Evolutionary conservation across 2,329 filamentous ascomycete genomes (phyloP), one percentile per base, ranked within the genome.

Genomic region (Diplodia scrobiculata): DNA sequence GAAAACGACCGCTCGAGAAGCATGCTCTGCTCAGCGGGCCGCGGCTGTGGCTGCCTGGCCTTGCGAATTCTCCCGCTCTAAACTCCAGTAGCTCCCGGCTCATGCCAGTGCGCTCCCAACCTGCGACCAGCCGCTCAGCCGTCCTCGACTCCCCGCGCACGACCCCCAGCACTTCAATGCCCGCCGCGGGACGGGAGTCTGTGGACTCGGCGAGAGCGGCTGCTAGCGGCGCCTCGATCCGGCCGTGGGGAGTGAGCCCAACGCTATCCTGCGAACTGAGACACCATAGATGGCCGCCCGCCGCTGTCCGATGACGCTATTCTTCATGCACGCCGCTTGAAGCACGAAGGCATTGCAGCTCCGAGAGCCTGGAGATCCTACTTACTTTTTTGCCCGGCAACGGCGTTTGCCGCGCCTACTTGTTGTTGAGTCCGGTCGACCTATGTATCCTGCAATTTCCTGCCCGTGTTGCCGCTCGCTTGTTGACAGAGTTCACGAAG

Each of bases 41-140:
- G 55, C 55, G 55, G 41, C 55, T 48, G 55, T 60, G 55, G 55
- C 55, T 60, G 55, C 55, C 55, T 60, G 41, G 55, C 38, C 41
- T 32, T 21, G 21, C 55, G 55, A 60, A 32, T 38, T n/a, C 41
- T 25, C 19, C 25, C 19, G 25, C 25, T 36, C 51, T 55, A 34
- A 25, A 36, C 45, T 62, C 48, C 58, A 50, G 41, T 54, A 54
- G 52, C 52, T 54, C 52, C 38, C 55, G 55, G 19, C 38, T 11
- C 38, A 59, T 47, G 25, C 55, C 14, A n/a, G 13, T 21, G 27
- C 55, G 21, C 38, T 25, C 7, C 25, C 52, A 36, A 55, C 34
- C 54, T 14, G 17, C 32, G 4, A 34, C n/a, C 53, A 10, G n/a
- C 54, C 17, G 36, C 21, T 45, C 27, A 13, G 51, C 51, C 29